Percentiles rank a stretch among this genome's conserved stretches.
Conservation (phyloP, 192 early-diverging fungal genomes). For the Backusella morwellensis region DNA sequence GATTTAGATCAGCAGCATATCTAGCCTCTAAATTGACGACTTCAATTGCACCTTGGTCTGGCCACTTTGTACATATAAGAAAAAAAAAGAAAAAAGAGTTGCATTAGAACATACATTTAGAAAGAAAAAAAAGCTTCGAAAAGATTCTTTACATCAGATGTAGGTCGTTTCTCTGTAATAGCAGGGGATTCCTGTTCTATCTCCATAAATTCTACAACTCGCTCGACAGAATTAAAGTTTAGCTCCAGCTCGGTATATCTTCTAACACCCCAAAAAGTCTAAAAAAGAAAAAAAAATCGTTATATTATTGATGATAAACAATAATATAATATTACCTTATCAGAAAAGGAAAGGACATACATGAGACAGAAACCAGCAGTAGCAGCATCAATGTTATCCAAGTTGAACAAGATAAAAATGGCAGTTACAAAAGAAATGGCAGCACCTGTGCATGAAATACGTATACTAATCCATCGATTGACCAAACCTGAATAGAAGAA, state of each 20-base stretch:
- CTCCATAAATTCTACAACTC: conserved; percentile 76
- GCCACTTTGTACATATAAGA: conserved; percentile 52
- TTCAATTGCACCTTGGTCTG: conserved; percentile 67
- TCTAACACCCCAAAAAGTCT: conserved; percentile 62
- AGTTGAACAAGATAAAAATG: conserved; percentile 54
- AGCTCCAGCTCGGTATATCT: conserved; percentile 76
- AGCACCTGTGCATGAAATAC: conserved; percentile 71
- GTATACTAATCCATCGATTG: conserved; percentile 84
- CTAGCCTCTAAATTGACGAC: conserved; percentile 70
- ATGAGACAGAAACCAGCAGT: conserved; percentile 82
- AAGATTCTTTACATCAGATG: conserved; percentile 41
- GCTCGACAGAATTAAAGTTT: conserved; percentile 83
- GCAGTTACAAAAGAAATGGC: conserved; percentile 65
- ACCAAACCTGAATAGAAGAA: conserved; percentile 76
- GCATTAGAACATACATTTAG: not conserved
- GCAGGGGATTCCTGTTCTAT: conserved; percentile 81
- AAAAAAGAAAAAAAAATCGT: not conserved
- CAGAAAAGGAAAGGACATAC: conserved; percentile 64
- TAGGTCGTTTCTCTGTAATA: conserved; percentile 48
- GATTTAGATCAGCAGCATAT: conserved; percentile 68
- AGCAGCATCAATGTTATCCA: conserved; percentile 61
- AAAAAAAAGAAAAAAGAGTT: not conserved
- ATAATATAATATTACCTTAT: conserved; percentile 58
- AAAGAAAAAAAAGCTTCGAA: conserved; percentile 20
- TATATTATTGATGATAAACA: conserved; percentile 52